A percentile compares a stretch with the other conserved stretches of the same genome.
These are phyloP conservation scores for Cryptosporidium sp. DNA, from an alignment of 169 alveolate genomes.

Conservation along the genomic window DNA sequence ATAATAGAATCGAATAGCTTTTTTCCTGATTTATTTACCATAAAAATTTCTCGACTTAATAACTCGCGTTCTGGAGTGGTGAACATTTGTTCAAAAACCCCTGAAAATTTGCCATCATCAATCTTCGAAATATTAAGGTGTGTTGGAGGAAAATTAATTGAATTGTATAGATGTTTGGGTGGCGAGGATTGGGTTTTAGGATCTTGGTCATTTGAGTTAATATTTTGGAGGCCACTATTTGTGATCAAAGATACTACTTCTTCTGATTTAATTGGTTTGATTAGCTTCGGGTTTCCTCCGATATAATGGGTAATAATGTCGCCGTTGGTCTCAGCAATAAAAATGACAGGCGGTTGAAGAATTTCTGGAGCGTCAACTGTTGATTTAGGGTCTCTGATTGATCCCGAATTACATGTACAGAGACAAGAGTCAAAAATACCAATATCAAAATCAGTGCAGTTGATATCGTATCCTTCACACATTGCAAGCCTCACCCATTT, in stretches of 20 bases:
- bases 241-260: background rate
- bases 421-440: conserved; percentile 47
- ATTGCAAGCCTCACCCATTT: conserved; percentile 60
- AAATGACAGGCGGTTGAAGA: conserved; percentile 35
- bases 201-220: background rate
- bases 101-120: background rate
- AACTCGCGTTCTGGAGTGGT: background rate
- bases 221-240: background rate
- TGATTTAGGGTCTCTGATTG: conserved; percentile 55
- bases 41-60: background rate
- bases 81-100: background rate
- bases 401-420: background rate
- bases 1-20: conserved; percentile 18
- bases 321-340: conserved; percentile 48
- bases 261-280: background rate
- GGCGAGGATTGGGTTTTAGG: background rate
- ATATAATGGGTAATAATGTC: conserved; percentile 43
- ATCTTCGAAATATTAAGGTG: too few relatives aligned
- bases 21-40: background rate
- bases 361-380: conserved; percentile 29
- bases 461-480: conserved; percentile 72
- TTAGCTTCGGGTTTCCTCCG: conserved; percentile 23
- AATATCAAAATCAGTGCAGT: conserved; percentile 51
- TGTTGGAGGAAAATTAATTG: background rate
- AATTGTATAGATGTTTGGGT: too few relatives aligned